These are phyloP conservation scores for Chlorella sp. DNA, from an alignment of 139 green algal genomes.

Conservation along the genomic window DNA sequence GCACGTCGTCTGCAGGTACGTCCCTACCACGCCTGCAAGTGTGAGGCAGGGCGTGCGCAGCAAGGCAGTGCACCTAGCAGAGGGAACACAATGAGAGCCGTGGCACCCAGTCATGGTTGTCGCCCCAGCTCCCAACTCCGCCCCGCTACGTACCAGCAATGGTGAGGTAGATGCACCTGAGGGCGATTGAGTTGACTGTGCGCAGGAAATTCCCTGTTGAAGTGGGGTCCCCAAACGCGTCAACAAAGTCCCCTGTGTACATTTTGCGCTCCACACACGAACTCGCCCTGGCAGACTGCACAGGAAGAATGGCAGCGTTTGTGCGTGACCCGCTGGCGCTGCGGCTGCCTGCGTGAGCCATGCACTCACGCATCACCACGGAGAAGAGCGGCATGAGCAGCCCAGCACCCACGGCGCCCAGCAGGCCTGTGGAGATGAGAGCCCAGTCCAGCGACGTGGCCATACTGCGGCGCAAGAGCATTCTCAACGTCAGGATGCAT, in stretches of 20 bases:
- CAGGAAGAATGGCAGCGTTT: background rate
- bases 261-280: background rate
- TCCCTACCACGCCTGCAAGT: too few species aligned
- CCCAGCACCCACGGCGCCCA: background rate
- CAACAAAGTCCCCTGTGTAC: background rate
- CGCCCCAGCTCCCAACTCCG: too few species aligned
- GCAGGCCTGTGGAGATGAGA: background rate
- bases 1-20: slow-evolving; percentile 16
- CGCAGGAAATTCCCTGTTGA: background rate
- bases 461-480: too few species aligned
- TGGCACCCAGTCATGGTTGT: too few species aligned
- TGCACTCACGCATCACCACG: background rate
- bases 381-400: background rate
- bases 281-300: background rate
- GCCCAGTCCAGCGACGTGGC: background rate
- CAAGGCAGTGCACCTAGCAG: too few species aligned
- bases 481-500: too few species aligned
- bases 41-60: slow-evolving; percentile 23
- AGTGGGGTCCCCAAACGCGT: background rate
- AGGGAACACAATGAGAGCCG: too few species aligned
- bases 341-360: background rate
- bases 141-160: slow-evolving; percentile 35
- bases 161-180: slow-evolving; percentile 66
- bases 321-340: background rate
- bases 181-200: slow-evolving; percentile 5